A percentile compares a stretch with the other conserved stretches of the same genome.
Evolutionary conservation across 202 grass and related monocot genomes (phyloP).

Genomic region (Carex sylvatica): DNA sequence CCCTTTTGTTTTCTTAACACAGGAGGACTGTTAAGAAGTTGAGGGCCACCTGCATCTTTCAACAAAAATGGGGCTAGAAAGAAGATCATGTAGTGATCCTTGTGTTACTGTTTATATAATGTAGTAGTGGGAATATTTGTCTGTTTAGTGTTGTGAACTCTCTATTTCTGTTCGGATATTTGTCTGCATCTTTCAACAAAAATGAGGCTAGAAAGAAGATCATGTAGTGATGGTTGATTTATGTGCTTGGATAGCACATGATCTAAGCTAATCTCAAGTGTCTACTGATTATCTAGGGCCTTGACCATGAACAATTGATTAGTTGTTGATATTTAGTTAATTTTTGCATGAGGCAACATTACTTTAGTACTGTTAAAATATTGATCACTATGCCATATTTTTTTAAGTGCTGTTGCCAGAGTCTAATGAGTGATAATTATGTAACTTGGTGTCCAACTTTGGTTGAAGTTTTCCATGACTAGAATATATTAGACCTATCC

Average conservation of each 20-base stretch:
- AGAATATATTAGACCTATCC: too few relatives aligned
- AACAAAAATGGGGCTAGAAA: neutral
- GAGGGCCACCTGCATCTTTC: neutral
- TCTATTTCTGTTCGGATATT: neutral
- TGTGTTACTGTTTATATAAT: slow-evolving; percentile 2
- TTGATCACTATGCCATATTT: neutral
- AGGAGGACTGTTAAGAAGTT: slow-evolving; percentile 6
- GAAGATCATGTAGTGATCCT: slow-evolving; percentile 1
- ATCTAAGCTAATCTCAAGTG: neutral
- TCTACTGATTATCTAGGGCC: neutral
- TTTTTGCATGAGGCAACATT: neutral
- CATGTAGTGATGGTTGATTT: slow-evolving; percentile 2
- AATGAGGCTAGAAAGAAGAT: too few relatives aligned
- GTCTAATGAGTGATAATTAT: neutral
- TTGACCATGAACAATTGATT: neutral
- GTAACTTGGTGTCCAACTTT: neutral
- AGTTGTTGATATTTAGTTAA: neutral
- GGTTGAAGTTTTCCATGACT: neutral
- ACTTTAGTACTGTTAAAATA: neutral
- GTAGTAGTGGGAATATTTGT: neutral
- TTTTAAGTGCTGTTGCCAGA: neutral
- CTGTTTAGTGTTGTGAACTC: neutral
- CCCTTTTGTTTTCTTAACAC: neutral
- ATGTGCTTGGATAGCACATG: neutral
- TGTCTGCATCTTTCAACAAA: too few relatives aligned